Evolutionary conservation across 306 rosid genomes (phyloP), one percentile per base, ranked within the genome.

Genomic region (Rosa lucieae): DNA sequence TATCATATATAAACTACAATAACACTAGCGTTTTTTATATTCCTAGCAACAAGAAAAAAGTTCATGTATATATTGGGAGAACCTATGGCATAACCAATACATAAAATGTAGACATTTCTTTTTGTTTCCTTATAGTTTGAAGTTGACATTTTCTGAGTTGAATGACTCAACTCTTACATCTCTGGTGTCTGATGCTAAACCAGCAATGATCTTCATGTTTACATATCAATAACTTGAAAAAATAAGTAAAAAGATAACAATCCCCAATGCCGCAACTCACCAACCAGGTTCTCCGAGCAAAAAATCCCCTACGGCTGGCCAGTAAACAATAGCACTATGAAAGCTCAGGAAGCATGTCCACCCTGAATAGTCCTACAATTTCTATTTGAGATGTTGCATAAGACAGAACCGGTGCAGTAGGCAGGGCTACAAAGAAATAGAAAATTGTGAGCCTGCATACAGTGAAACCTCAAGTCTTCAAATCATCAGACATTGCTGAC

Each of bases 401-500:
- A 17, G 55, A 52, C 72, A 40, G 29, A 67, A 67, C 14, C 29
- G n/a, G 23, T 5, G 35, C 37, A n/a, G 73, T n/a, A 37, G 47
- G 35, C 9, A 42, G 47, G 67, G 18, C 40, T 40, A 42, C 43
- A 58, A 67, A 1, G 17, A 49, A 52, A 44, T 7, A 58, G 66
- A 84, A 68, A 76, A 74, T 11, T 11, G 11, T 43, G 80, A 65
- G 35, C 67, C 68, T 2, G 73, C 62, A 12, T 29, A n/a, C 15
- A 71, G 68, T 82, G 59, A 70, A 72, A 71, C 78, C 72, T 90
- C 87, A 91, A 67, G 82, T 74, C 87, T 91, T 92, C 32, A 94
- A 97, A 87, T 94, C 99, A 62, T 89, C 97, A 3, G 99, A 94
- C 89, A 89, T 89, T 10, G 97, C 92, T 20, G 97, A 91, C 29